Evolutionary conservation across 352 stramenopile species (phyloP), one percentile per base, ranked within the genome.

Genomic region (Thraustotheca clavata): DNA sequence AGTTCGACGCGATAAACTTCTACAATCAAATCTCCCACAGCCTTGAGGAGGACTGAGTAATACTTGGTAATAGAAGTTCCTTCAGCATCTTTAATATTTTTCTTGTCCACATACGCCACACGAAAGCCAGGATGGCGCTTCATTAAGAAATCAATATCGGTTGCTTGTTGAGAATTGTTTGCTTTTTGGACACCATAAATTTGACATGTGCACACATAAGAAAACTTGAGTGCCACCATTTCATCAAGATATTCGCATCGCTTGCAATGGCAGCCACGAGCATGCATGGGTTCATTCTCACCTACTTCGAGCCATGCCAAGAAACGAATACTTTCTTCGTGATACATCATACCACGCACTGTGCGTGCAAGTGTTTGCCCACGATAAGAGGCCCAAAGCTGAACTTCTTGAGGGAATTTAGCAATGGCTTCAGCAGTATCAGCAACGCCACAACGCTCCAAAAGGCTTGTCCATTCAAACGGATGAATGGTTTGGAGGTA

Each of bases 91-190:
- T 60, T 49, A 14, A 49, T 29, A 33, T 22, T 48, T 43, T 47
- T 70, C 57, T 82, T 91, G 47, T 96, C 84, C 9, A 96, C 82
- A 67, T 96, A 96, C 35, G 83, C 91, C 46, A 96, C 87, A 39
- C 87, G 88, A 72, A 84, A 90, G 71, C 98, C 97, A 24, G 94
- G 95, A 76, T 97, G 98, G 60, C 97, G 93, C 18, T 95, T 88
- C 87, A 99, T 96, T 1, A 99, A 78, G 26, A 97, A 73, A 54
- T 99, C 96, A 67, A 99, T 99, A 71, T 99, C 96, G 31, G 90
- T 73, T 11, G 60, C 60, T 33, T 68, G 60, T 35, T 48, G 60
- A 14, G 35, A 9, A 24, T 49, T 33, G 29, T 49, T 35, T 0
- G 48, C 60, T 35, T 68, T 68, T 52, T 93, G 83, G 49, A 94